Evolutionary conservation across 345 rosid genomes (phyloP), one percentile per base, ranked within the genome.

Genomic region (Cardamine occulta): DNA sequence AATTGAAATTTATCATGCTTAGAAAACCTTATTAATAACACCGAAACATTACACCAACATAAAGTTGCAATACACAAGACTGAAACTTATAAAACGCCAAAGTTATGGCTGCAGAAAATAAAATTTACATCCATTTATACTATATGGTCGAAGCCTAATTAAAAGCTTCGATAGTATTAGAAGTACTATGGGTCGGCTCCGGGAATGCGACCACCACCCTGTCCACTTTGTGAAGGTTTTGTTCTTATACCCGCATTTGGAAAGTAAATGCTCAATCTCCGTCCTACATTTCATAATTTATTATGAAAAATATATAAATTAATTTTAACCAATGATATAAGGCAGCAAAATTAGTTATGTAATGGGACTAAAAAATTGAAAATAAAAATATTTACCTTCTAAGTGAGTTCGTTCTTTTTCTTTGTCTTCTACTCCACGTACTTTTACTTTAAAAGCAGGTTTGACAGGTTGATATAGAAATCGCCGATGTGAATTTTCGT

Each of bases 141-240:
- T 29, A 4, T 29, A 4, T 29, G 5, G 6, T 29, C 31, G 31
- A 29, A 29, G 31, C 31, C 31, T 29, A 29, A 29, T 0, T 4
- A 4, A 29, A 29, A 29, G 31, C 31, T 29, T 32, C 8, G 35
- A 32, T 32, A 32, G 7, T 32, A 32, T 32, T 32, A 32, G 7
- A 32, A 32, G 35, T 62, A 54, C 18, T 37, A 37, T 1, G 67
- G 19, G 13, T 37, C 19, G 11, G 37, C 47, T 12, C 3, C 48
- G 13, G 66, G 55, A 28, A 0, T 64, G 21, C 59, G 61, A 52
- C 71, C 51, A 53, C 37, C 62, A 53, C 72, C 62, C 1, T 21
- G 19, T 51, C 60, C 48, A 67, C 60, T 67, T 9, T 52, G 15
- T 14, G 72, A 67, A 67, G 72, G 34, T 53, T 15, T 15, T 52